Percentiles rank a stretch among this genome's conserved stretches.
Evolutionary conservation across 495 filamentous ascomycete genomes (phyloP).

Genomic region (Hypomontagnella submonticulosa): DNA sequence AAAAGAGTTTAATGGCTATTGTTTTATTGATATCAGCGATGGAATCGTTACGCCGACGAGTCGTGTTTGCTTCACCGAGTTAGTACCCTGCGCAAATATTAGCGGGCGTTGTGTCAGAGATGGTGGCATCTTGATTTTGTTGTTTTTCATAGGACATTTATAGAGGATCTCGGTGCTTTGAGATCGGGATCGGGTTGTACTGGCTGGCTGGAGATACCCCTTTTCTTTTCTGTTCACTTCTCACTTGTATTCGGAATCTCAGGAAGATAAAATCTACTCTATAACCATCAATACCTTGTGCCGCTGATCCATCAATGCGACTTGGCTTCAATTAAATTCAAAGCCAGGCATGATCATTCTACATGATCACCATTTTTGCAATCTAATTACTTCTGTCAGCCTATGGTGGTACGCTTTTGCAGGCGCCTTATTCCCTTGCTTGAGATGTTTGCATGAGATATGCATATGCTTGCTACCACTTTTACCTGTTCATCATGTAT

Average conservation of each 20-base stretch:
- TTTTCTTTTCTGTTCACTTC: slow-evolving; percentile 37
- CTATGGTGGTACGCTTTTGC: neutral
- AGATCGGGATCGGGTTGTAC: slow-evolving; percentile 45
- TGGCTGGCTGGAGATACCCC: slow-evolving; percentile 53
- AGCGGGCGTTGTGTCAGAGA: slow-evolving; percentile 40
- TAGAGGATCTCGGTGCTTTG: slow-evolving; percentile 41
- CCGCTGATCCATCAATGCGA: slow-evolving; percentile 7
- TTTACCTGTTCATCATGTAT: slow-evolving; percentile 15
- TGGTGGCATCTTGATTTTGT: slow-evolving; percentile 37
- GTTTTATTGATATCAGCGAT: slow-evolving; percentile 37
- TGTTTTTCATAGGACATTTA: slow-evolving; percentile 33
- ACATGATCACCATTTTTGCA: no score
- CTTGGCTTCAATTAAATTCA: neutral
- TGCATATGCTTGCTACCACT: slow-evolving; percentile 27
- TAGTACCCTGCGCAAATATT: slow-evolving; percentile 28
- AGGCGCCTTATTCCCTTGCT: slow-evolving; percentile 1
- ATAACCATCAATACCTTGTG: neutral
- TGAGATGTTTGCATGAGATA: slow-evolving; percentile 15
- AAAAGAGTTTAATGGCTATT: slow-evolving; percentile 43
- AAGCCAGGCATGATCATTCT: no score
- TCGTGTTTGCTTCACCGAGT: slow-evolving; percentile 36
- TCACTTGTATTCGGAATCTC: slow-evolving; percentile 35
- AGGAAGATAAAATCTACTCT: slow-evolving; percentile 36
- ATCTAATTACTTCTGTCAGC: neutral
- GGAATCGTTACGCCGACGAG: slow-evolving; percentile 37